Evolutionary conservation across 805 yeast genomes (phyloP).

Genomic region (Ascoidea tarda): DNA sequence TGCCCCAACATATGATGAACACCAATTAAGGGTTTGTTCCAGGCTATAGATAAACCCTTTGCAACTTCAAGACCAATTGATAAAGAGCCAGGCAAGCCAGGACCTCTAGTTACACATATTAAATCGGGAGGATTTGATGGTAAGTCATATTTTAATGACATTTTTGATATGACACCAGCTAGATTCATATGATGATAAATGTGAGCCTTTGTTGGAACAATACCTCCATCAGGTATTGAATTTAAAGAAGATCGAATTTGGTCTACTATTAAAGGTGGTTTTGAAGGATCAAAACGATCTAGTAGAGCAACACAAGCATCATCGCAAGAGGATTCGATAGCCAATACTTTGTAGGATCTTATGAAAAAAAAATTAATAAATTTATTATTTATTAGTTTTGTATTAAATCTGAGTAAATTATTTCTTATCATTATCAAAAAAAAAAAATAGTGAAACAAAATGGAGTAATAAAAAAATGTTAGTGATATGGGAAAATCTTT

Average conservation of each 20-base stretch:
- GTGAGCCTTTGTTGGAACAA: slow-evolving; percentile 76
- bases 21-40: slow-evolving; percentile 68
- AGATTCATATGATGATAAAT: slow-evolving; percentile 56
- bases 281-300: slow-evolving; percentile 25
- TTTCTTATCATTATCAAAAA: too few relatives aligned
- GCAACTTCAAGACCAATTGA: slow-evolving; percentile 75
- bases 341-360: slow-evolving; percentile 49
- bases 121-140: slow-evolving; percentile 40
- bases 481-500: too few relatives aligned
- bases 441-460: too few relatives aligned
- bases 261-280: slow-evolving; percentile 34
- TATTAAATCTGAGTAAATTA: too few relatives aligned
- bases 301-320: slow-evolving; percentile 83
- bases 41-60: slow-evolving; percentile 71
- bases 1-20: slow-evolving; percentile 97
- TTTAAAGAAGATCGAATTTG: slow-evolving; percentile 56
- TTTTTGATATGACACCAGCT: slow-evolving; percentile 32
- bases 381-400: too few relatives aligned
- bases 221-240: slow-evolving; percentile 63
- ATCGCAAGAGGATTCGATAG: slow-evolving; percentile 90
- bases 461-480: too few relatives aligned
- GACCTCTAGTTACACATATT: slow-evolving; percentile 87
- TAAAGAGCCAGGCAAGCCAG: slow-evolving; percentile 89
- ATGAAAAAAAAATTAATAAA: background rate
- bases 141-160: slow-evolving; percentile 23